Evolutionary conservation across 495 filamentous ascomycete species (phyloP), one percentile per base, ranked within the genome.

Genomic region (Clohesyomyces aquaticus): DNA sequence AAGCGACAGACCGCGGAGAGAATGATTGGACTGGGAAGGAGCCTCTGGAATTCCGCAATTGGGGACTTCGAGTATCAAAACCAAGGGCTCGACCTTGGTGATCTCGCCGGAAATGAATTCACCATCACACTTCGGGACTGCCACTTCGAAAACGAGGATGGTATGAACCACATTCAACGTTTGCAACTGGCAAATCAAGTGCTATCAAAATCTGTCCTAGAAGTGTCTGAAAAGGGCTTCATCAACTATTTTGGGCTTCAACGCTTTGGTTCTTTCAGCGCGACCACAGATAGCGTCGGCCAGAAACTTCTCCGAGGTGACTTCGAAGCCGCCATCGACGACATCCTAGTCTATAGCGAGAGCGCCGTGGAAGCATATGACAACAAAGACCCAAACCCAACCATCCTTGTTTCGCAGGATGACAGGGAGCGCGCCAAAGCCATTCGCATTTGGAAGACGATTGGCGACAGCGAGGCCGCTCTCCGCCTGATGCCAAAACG

Each of bases 161-260:
- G 77, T 3, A 59, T 77, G 38, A 73, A 78, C 63, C 63, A 63
- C 28, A 74, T 74, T 66, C 71, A 69, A 56, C 78, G 65, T 57
- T 16, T 73, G 1, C 65, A 72, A 28, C 63, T 68, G 1, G 79
- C 79, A 6, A 72, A 84, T 12, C 76, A 81, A 4, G 74, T 88
- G 42, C 79, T 97, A 4, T 76, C 75, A 12, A 70, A 78, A 1
- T 78, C 85, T 6, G 74, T 89, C 45, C 70, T 76, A 48, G 78
- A 79, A 26, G 78, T 92, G 9, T 74, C 75, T 53, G 73, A 83
- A 46, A 77, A 84, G 14, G 94, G 94, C 0, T 98, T 96, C 76
- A 85, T 98, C 74, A 98, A 98, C 74, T 98, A 98, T 78, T 98
- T 89, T 62, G 94, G 94, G 14, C 83, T 97, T 1, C 94, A 98